Evolutionary conservation across 345 rosid species (phyloP).

Genomic region (Euphorbia lathyris): DNA sequence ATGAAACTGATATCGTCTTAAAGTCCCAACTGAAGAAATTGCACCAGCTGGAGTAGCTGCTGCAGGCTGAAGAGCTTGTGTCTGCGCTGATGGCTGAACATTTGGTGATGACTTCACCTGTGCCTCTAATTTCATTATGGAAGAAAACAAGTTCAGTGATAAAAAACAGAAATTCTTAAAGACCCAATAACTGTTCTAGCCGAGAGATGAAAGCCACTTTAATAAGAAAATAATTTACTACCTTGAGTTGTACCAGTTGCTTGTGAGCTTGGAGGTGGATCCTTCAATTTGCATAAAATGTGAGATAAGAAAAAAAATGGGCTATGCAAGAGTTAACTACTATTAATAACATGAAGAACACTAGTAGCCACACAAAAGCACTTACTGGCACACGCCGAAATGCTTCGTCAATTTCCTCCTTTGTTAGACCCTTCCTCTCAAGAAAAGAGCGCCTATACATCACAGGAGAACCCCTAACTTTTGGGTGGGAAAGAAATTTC

Average conservation of each 20-base stretch:
- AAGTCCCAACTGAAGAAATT: constrained; percentile 34
- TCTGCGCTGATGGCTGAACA: constrained; percentile 48
- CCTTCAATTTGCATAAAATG: constrained; percentile 45
- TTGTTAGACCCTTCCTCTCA: constrained; percentile 92
- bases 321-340: constrained; percentile 1
- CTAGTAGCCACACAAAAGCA: constrained; percentile 1
- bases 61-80: constrained; percentile 53
- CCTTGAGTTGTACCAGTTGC: constrained; percentile 53
- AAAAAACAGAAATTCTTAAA: constrained; percentile 13
- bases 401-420: constrained; percentile 97
- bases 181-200: constrained; percentile 8
- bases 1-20: constrained; percentile 41
- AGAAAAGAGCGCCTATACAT: constrained; percentile 89
- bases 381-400: constrained; percentile 90
- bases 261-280: constrained; percentile 72
- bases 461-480: constrained; percentile 87
- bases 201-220: constrained; percentile 9
- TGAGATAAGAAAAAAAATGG: background rate
- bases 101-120: constrained; percentile 48
- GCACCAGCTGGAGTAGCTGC: constrained; percentile 49
- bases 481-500: constrained; percentile 93
- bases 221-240: constrained; percentile 18
- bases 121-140: constrained; percentile 37
- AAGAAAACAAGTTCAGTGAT: constrained; percentile 21
- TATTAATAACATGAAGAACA: background rate